Evolutionary conservation across 2,329 filamentous ascomycete species (phyloP), one percentile per base, ranked within the genome.

Genomic region (Uncinocarpus reesii): DNA sequence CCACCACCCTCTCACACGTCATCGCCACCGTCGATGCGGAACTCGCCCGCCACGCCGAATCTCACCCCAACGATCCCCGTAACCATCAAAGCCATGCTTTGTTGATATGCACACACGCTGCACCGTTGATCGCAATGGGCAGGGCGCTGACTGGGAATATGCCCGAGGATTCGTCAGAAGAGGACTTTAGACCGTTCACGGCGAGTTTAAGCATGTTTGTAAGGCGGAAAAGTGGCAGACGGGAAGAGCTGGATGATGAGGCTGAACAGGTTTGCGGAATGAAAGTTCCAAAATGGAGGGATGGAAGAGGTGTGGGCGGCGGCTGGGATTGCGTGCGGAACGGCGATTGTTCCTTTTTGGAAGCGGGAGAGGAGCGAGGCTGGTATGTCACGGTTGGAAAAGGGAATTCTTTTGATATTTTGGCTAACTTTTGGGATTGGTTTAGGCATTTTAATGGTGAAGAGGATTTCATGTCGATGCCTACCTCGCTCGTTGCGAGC

Each of bases 31-130:
- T 86, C 51, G 88, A 95, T 61, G 61, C 64, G 5, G 74, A 79
- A 42, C 71, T 69, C 43, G 47, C 58, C 6, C 54, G 56, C 4
- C 49, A 60, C 3, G 65, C 68, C 36, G 55, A 60, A 2, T 65
- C 66, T n/a, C 74, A 84, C 42, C 78, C 80, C n/a, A 72, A 77
- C 32, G 71, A 73, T 28, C 79, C 77, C 57, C 24, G 38, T 10
- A 48, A 43, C n/a, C 5, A 63, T 56, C 49, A 69, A 64, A 52
- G 76, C 46, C 66, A 65, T 42, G 76, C 85, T 0, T 74, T 95
- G 20, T 66, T 95, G 34, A 74, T 98, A 32, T 95, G 86, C 67
- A 84, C 86, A 1, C 92, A 98, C 69, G 92, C 92, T 1, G 92
- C 92, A 3, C 80, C 83, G 8, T 77, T 96, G 59, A 95, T 98